Evolutionary conservation across 2,329 filamentous ascomycete species (phyloP), one percentile per base, ranked within the genome.

Genomic region (Arthrobotrys megalospora): DNA sequence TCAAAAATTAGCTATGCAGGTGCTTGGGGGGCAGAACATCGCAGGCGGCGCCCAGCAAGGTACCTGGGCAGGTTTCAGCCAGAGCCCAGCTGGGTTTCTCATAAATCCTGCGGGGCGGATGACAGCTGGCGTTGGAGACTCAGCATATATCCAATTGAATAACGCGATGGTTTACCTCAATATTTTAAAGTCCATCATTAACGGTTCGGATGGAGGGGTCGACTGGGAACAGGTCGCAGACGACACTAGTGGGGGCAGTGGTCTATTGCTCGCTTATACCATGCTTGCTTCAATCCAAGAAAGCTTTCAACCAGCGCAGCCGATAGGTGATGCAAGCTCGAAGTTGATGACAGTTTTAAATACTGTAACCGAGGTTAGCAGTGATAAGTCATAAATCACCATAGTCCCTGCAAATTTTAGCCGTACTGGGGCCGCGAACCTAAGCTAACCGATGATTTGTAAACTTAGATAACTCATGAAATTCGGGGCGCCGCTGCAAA

Each of bases 161-260:
- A 66, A 11, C 10, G n/a, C 53, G 6, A 66, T 66, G 43, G 28
- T 50, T 3, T 66, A 52, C 12, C 36, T 52, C n/a, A 38, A 66
- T 41, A 14, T 52, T 1, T 7, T 66, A 3, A 50, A 66, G 63
- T 38, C 45, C 32, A 41, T 52, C 14, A 41, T 52, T 4, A 65
- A 65, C 24, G 32, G 47, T 14, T 6, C 45, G 12, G 63, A 52
- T n/a, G 63, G 32, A 14, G 32, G 45, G 2, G 53, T 66, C 16
- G 45, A 52, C 45, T 66, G 63, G 63, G n/a, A 19, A 24, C 47
- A 28, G 24, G 24, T 5, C 5, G 21, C 21, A n/a, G 7, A 6
- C 2, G 48, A 32, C 10, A 11, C 43, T 6, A 12, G 11, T n/a
- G 41, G 10, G 10, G 50, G 50, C 0, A 50, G n/a, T 11, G 14